A percentile compares a stretch with the other conserved stretches of the same genome.
Conservation (phyloP, 768 basidiomycete species). For the Pleurotus cornucopiae region DNA sequence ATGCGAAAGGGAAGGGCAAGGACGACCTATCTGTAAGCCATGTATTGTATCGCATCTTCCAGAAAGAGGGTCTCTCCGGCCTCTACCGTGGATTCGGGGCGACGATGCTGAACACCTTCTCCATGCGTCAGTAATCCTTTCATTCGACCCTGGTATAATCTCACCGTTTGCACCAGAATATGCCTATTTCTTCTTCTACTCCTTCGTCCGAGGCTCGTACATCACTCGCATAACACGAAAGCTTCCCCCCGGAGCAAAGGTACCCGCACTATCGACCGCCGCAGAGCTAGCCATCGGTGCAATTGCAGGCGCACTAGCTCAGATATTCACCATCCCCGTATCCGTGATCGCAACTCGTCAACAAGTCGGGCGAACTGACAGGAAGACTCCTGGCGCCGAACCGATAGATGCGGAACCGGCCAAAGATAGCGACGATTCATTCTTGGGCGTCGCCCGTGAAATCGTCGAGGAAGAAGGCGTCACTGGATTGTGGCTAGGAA, state of each 20-base stretch:
- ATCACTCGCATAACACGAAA: slow-evolving; percentile 62
- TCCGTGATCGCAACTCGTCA: slow-evolving; percentile 97
- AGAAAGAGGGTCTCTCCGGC: slow-evolving; percentile 76
- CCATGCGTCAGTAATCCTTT: slow-evolving; percentile 68
- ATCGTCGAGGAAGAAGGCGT: slow-evolving; percentile 89
- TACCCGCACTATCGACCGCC: slow-evolving; percentile 63
- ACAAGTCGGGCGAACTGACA: slow-evolving; percentile 64
- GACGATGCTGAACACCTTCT: slow-evolving; percentile 98
- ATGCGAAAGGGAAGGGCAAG: slow-evolving; percentile 45
- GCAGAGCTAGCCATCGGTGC: slow-evolving; percentile 89
- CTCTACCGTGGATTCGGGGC: slow-evolving; percentile 92
- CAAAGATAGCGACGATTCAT: slow-evolving; percentile 38
- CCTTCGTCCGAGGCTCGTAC: slow-evolving; percentile 81
- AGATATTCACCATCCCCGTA: slow-evolving; percentile 98
- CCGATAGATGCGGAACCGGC: slow-evolving; percentile 2
- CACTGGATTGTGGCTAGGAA: slow-evolving; percentile 86
- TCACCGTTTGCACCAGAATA: slow-evolving; percentile 60
- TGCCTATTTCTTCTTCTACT: slow-evolving; percentile 99
- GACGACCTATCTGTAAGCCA: slow-evolving; percentile 55
- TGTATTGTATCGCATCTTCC: slow-evolving; percentile 67
- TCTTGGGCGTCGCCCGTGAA: slow-evolving; percentile 75
- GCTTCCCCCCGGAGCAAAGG: slow-evolving; percentile 55
- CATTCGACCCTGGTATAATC: slow-evolving; percentile 8
- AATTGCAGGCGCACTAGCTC: slow-evolving; percentile 87
- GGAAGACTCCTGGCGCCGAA: not conserved